Percentiles rank a stretch among this genome's conserved stretches.
phyloP scores from a whole-genome alignment of 176 grass and related monocot genomes.

The Hyparrhenia diplandra region DNA sequence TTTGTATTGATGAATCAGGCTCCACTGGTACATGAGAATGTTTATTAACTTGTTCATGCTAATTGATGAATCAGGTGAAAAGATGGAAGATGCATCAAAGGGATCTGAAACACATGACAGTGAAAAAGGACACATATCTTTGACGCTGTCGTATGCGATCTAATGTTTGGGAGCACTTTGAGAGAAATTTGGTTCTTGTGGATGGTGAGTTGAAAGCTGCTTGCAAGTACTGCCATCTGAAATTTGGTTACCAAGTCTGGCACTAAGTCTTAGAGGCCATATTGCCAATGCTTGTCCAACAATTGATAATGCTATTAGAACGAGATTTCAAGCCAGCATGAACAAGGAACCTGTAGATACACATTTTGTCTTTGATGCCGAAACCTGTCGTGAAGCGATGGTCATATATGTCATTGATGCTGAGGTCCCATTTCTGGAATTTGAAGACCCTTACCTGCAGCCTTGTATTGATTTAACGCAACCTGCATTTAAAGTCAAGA shows the following conservation, averaged over 20 bases:
- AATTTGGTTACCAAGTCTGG: neutral
- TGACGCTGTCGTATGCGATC: neutral
- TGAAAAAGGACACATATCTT: neutral
- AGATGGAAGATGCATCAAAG: neutral
- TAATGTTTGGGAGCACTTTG: neutral
- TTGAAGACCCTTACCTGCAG: neutral
- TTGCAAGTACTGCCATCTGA: neutral
- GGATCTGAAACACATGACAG: neutral
- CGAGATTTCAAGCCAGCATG: neutral
- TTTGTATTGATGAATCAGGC: no score
- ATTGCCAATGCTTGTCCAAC: neutral
- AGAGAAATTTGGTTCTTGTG: neutral
- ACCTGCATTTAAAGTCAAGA: neutral
- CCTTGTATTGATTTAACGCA: neutral
- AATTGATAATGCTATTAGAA: neutral
- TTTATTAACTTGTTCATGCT: no score
- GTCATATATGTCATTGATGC: neutral
- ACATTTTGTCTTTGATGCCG: neutral
- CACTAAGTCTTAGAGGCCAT: neutral
- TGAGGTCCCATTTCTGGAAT: neutral
- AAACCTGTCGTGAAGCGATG: neutral
- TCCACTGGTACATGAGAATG: no score
- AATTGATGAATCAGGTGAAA: no score
- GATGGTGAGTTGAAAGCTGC: neutral
- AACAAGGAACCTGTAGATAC: neutral